Evolutionary conservation across 2,329 filamentous ascomycete genomes (phyloP).

Genomic region (Rhynchosporium agropyri): DNA sequence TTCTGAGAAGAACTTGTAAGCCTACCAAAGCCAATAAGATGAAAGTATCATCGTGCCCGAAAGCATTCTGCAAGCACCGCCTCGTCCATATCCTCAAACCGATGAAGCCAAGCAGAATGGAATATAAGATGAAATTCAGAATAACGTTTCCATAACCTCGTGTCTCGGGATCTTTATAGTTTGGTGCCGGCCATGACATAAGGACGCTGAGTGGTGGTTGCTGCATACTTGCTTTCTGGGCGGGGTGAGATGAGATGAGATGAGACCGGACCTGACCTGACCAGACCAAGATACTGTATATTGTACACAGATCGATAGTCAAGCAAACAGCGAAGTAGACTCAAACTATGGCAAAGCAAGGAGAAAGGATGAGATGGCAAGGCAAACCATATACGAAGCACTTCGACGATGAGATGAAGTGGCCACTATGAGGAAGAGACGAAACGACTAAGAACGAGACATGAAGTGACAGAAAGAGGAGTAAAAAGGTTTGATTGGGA

Average conservation of each 20-base stretch:
- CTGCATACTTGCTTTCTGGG: conserved; percentile 28
- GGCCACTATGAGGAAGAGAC: too few species aligned
- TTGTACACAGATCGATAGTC: neutral
- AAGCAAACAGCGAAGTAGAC: too few species aligned
- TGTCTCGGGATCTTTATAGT: conserved; percentile 50
- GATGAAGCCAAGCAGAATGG: conserved; percentile 47
- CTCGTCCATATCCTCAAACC: conserved; percentile 52
- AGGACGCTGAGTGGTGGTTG: conserved; percentile 29
- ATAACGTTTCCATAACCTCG: conserved; percentile 49
- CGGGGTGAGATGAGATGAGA: neutral
- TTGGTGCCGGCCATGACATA: conserved; percentile 45
- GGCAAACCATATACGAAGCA: too few species aligned
- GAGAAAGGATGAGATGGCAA: too few species aligned
- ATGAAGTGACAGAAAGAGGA: too few species aligned
- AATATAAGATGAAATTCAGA: conserved; percentile 46
- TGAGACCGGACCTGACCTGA: neutral
- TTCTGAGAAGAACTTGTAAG: neutral
- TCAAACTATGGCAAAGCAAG: too few species aligned
- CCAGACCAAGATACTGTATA: neutral
- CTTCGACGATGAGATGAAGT: too few species aligned
- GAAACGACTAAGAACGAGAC: too few species aligned
- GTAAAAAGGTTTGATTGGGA: too few species aligned
- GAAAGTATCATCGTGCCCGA: conserved; percentile 51
- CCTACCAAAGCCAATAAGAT: conserved; percentile 47
- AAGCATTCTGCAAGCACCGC: conserved; percentile 47